Evolutionary conservation across 106 monocot genomes (phyloP).

Genomic region (Vanilla planifolia): DNA sequence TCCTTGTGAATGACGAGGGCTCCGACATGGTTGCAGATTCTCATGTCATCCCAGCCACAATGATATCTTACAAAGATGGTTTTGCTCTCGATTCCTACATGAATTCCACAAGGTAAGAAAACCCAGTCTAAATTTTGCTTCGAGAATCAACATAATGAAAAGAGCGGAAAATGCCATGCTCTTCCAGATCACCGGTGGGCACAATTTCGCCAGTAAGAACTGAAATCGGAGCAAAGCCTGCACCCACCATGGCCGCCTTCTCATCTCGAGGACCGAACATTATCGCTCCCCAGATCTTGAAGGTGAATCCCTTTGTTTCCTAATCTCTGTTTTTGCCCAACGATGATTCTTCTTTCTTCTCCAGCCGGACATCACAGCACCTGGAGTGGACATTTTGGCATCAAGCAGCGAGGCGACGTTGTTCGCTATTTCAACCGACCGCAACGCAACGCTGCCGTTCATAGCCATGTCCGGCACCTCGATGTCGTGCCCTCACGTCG

Average conservation of each 20-base stretch:
- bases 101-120: slow-evolving; percentile 33
- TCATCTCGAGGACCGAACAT: slow-evolving; percentile 9
- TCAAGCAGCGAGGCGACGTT: not conserved
- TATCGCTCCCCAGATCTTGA: slow-evolving; percentile 46
- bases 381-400: slow-evolving; percentile 24
- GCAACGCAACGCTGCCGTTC: slow-evolving; percentile 20
- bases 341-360: not conserved
- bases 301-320: slow-evolving; percentile 37
- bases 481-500: slow-evolving; percentile 75
- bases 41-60: slow-evolving; percentile 42
- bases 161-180: no score
- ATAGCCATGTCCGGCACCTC: slow-evolving; percentile 65
- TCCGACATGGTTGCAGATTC: slow-evolving; percentile 20
- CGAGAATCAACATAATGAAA: no score
- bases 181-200: slow-evolving; percentile 27
- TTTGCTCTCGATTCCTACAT: slow-evolving; percentile 18
- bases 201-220: slow-evolving; percentile 16
- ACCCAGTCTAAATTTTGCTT: no score
- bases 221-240: slow-evolving; percentile 11
- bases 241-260: not conserved
- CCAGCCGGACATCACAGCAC: slow-evolving; percentile 23
- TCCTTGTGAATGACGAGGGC: slow-evolving; percentile 30
- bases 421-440: not conserved
- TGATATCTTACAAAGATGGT: slow-evolving; percentile 19
- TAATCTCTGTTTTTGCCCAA: no score